Base-by-base conservation (phyloP, 768 basidiomycete species). In the Pleurotus ostreatus region DNA sequence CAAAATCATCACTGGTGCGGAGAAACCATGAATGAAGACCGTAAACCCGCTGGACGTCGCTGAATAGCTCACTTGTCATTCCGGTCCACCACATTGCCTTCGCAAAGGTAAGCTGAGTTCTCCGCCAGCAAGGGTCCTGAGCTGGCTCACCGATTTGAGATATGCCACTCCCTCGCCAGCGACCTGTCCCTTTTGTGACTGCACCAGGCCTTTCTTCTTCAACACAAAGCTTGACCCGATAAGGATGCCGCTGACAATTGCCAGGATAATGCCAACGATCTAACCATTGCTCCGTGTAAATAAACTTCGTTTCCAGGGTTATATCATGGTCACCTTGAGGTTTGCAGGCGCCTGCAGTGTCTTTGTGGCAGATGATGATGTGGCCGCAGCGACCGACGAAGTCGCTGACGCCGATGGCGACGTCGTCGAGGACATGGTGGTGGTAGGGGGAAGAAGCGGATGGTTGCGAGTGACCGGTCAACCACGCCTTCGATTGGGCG, bases 171-270 rank as follows among this genome's bases (percentile, higher is more conserved):
- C 95, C 67, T 92, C 89, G 55, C 90, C 90, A 2, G 86, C 82
- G 40, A 72, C 70, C 57, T 88, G 86, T 61, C 90, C 93, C 58
- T 89, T 88, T 76, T 91, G 89, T 68, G 86, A 84, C 70, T 84
- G 79, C 53, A 93, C 67, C 16, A 93, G 76, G 7, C 91, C 96
- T 66, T 93, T 97, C 82, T 99, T 99, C 84, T 99, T 99, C 76
- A 99, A 88, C 2, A 98, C 95, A 70, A 98, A 98, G 63, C 86
- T 89, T 40, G 82, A 81, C 4, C 96, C 97, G 59, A 98, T 99
- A 59, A 99, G 83, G 25, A 94, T 41, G 6, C 96, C 97, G 65
- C 89, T 92, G 38, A 68, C 63, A 49, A 94, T 68, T 48, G 92
- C 89, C 58, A 93, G 81, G 46, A 91, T 69, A 62, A 93, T 83